Evolutionary conservation across 1,284 basidiomycete species (phyloP).

Genomic region (Cerioporus squamosus): DNA sequence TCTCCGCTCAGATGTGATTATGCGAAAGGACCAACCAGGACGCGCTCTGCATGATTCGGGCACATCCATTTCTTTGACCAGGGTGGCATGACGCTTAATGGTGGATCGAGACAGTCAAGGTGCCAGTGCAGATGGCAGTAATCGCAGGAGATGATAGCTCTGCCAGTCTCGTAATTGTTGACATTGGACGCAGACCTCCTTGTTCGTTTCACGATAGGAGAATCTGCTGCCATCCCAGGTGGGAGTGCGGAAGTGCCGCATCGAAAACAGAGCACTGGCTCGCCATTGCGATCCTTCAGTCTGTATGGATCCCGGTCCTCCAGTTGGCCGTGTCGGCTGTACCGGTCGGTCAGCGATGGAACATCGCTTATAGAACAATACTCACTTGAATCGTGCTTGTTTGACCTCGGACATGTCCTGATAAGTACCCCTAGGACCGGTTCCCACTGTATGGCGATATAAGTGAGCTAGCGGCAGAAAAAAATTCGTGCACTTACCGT

Average conservation of each 20-base stretch:
- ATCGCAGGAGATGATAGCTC: conserved; percentile 90
- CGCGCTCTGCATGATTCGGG: conserved; percentile 90
- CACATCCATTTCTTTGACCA: conserved; percentile 98
- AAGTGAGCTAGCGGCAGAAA: conserved; percentile 15
- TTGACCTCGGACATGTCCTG: conserved; percentile 78
- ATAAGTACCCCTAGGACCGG: conserved; percentile 78
- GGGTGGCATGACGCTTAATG: conserved; percentile 84
- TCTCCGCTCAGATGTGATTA: no score
- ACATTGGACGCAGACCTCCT: conserved; percentile 42
- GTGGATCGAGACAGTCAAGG: conserved; percentile 94
- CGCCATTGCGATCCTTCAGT: conserved; percentile 84
- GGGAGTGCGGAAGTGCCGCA: conserved; percentile 84
- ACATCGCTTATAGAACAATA: conserved; percentile 26
- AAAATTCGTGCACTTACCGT: conserved; percentile 54
- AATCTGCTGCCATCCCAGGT: conserved; percentile 47
- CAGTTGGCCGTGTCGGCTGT: conserved; percentile 85
- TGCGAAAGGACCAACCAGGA: conserved; percentile 57
- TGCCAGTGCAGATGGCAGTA: conserved; percentile 97
- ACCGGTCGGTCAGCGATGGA: conserved; percentile 16
- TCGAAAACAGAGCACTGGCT: conserved; percentile 85
- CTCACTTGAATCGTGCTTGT: conserved; percentile 79
- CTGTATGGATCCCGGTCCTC: conserved; percentile 93
- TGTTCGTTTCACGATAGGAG: conserved; percentile 58
- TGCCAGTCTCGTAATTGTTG: conserved; percentile 54
- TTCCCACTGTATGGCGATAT: conserved; percentile 57